These are phyloP conservation scores for Pseudocercospora vitis DNA, from an alignment of 2,329 filamentous ascomycete genomes.

Conservation along the genomic window DNA sequence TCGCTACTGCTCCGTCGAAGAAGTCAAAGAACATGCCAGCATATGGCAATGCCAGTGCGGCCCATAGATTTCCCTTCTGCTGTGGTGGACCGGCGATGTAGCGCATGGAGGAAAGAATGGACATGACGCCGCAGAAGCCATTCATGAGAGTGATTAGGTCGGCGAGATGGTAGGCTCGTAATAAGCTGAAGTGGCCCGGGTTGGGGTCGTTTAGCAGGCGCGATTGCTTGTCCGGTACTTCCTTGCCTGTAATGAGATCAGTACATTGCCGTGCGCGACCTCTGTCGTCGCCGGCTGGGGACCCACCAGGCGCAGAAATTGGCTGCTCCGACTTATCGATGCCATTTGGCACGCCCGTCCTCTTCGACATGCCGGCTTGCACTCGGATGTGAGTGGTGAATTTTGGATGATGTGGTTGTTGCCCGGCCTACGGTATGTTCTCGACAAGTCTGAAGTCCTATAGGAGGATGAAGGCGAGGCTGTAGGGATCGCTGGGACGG, in stretches of 20 bases:
- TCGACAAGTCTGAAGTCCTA: too few relatives aligned
- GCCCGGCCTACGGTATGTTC: too few relatives aligned
- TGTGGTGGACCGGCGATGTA: conserved; percentile 72
- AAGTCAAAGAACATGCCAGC: conserved; percentile 97
- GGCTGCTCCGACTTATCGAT: conserved; percentile 43
- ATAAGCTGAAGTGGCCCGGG: conserved; percentile 67
- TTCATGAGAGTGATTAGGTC: conserved; percentile 83
- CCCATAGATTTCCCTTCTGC: conserved; percentile 70
- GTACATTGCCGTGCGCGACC: too few relatives aligned
- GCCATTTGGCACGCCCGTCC: conserved; percentile 56
- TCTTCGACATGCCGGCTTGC: conserved; percentile 59
- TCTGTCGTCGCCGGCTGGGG: too few relatives aligned
- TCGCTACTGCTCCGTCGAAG: conserved; percentile 93
- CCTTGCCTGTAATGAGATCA: conserved; percentile 20
- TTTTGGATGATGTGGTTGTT: too few relatives aligned
- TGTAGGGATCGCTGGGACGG: too few relatives aligned
- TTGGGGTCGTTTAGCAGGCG: conserved; percentile 65
- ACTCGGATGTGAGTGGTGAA: neutral
- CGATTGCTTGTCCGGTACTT: conserved; percentile 75
- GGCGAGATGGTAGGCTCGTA: conserved; percentile 69
- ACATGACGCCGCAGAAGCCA: conserved; percentile 88
- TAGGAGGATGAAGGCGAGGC: too few relatives aligned
- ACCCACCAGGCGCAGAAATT: neutral
- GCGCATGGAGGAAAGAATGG: conserved; percentile 89
- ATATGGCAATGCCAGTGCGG: conserved; percentile 82